Evolutionary conservation across 805 yeast genomes (phyloP).

Genomic region (Starmerella stigmatis): DNA sequence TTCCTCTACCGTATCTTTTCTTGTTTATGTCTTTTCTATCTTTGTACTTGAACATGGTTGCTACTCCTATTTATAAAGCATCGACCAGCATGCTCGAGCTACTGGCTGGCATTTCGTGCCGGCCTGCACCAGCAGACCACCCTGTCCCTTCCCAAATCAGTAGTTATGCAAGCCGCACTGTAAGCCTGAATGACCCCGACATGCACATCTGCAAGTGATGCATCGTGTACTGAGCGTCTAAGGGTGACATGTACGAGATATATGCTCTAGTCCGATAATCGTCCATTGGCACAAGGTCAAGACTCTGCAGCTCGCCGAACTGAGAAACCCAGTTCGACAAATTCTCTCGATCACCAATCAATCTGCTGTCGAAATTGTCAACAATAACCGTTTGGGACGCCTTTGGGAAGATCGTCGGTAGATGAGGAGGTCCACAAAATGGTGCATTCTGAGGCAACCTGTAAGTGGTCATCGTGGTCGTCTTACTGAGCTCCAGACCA

Average conservation of each 20-base stretch:
- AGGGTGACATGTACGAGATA: slow-evolving; percentile 13
- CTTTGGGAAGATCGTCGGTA: background rate
- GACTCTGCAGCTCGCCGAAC: slow-evolving; percentile 14
- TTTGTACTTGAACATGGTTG: too few relatives aligned
- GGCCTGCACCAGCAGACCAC: background rate
- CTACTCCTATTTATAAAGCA: too few relatives aligned
- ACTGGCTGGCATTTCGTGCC: background rate
- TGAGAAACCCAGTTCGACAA: slow-evolving; percentile 9
- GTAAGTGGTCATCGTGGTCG: background rate
- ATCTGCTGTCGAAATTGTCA: slow-evolving; percentile 13
- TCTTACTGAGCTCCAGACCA: background rate
- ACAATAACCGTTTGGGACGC: slow-evolving; percentile 19
- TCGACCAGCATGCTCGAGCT: too few relatives aligned
- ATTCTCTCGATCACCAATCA: background rate
- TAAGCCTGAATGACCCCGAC: slow-evolving; percentile 4
- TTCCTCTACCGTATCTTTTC: background rate
- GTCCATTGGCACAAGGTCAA: slow-evolving; percentile 15
- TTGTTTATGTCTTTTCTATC: background rate
- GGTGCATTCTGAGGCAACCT: background rate
- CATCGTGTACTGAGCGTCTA: slow-evolving; percentile 15
- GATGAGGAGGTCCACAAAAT: background rate
- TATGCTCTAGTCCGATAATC: slow-evolving; percentile 13
- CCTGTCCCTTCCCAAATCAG: background rate
- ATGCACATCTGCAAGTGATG: slow-evolving; percentile 3
- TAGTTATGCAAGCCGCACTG: slow-evolving; percentile 15